These are phyloP conservation scores for Annulohypoxylon stygium DNA, from an alignment of 495 filamentous ascomycete genomes.

Conservation along the genomic window DNA sequence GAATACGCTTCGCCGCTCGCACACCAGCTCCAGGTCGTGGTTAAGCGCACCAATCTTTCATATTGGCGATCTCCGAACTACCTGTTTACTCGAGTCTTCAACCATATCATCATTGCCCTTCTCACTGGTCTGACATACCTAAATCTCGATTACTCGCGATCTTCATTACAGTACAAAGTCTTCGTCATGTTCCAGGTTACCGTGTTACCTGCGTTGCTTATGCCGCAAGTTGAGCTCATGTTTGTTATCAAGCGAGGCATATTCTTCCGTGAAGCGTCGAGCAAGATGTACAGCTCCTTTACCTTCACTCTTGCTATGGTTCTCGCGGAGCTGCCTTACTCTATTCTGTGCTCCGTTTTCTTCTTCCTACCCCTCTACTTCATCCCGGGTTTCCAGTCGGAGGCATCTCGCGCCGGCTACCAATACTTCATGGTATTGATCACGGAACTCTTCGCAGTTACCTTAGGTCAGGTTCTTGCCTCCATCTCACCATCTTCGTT, in stretches of 20 bases:
- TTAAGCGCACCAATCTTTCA: slow-evolving; percentile 71
- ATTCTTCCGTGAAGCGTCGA: slow-evolving; percentile 82
- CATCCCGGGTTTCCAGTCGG: slow-evolving; percentile 72
- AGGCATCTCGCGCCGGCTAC: slow-evolving; percentile 74
- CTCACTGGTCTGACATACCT: slow-evolving; percentile 81
- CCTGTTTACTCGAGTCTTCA: slow-evolving; percentile 79
- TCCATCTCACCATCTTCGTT: slow-evolving; percentile 77
- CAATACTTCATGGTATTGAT: slow-evolving; percentile 86
- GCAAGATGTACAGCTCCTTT: slow-evolving; percentile 81
- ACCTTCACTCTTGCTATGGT: slow-evolving; percentile 79
- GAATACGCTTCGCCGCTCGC: slow-evolving; percentile 81
- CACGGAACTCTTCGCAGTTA: slow-evolving; percentile 82
- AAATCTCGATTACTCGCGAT: slow-evolving; percentile 73
- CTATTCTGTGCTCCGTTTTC: slow-evolving; percentile 75
- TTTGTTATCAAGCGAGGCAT: slow-evolving; percentile 80
- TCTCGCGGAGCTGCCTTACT: slow-evolving; percentile 81
- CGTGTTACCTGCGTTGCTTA: slow-evolving; percentile 79
- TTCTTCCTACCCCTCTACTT: slow-evolving; percentile 85
- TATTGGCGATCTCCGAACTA: slow-evolving; percentile 82
- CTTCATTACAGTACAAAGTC: slow-evolving; percentile 80
- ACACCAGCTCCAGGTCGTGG: slow-evolving; percentile 78
- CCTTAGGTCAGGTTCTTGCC: slow-evolving; percentile 75
- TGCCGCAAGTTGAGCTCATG: slow-evolving; percentile 80
- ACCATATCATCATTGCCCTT: slow-evolving; percentile 77
- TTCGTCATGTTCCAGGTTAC: slow-evolving; percentile 89